These are phyloP conservation scores for Malassezia cuniculi DNA, from an alignment of 1,284 basidiomycete genomes.

Conservation along the genomic window DNA sequence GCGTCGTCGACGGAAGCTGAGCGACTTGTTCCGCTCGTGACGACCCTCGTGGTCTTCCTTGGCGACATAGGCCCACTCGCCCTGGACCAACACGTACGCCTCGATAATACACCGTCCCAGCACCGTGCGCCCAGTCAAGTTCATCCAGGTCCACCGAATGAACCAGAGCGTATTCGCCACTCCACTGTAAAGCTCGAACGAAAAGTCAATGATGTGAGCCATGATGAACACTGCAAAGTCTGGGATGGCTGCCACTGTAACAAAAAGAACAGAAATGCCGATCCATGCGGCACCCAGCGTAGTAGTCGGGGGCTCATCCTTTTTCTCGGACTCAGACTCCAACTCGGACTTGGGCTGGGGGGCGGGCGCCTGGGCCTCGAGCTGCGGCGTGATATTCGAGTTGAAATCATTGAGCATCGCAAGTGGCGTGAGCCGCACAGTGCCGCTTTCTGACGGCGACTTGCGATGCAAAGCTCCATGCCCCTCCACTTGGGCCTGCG, in stretches of 20 bases:
- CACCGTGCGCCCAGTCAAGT: slow-evolving; percentile 35
- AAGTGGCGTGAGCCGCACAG: no score
- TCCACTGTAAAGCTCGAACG: slow-evolving; percentile 18
- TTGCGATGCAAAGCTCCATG: no score
- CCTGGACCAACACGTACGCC: slow-evolving; percentile 30
- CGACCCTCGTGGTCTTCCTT: slow-evolving; percentile 38
- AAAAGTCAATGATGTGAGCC: slow-evolving; percentile 34
- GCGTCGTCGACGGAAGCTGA: slow-evolving; percentile 14
- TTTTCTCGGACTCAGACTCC: slow-evolving; percentile 17
- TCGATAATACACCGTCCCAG: slow-evolving; percentile 31
- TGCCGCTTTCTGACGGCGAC: no score
- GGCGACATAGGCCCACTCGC: slow-evolving; percentile 37
- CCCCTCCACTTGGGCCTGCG: no score
- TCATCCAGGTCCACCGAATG: slow-evolving; percentile 31
- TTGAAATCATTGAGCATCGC: no score
- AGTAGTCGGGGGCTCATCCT: no score
- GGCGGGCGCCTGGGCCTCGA: slow-evolving; percentile 14
- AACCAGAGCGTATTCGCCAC: slow-evolving; percentile 30
- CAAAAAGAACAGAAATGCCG: neutral
- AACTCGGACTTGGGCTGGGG: slow-evolving; percentile 20
- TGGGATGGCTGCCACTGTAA: slow-evolving; percentile 3
- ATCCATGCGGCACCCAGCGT: neutral
- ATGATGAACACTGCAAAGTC: slow-evolving; percentile 34
- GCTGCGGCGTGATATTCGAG: slow-evolving; percentile 14
- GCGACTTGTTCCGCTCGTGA: slow-evolving; percentile 11